phyloP scores from a whole-genome alignment of 176 grass and related monocot genomes.

The Oryza longistaminata region DNA sequence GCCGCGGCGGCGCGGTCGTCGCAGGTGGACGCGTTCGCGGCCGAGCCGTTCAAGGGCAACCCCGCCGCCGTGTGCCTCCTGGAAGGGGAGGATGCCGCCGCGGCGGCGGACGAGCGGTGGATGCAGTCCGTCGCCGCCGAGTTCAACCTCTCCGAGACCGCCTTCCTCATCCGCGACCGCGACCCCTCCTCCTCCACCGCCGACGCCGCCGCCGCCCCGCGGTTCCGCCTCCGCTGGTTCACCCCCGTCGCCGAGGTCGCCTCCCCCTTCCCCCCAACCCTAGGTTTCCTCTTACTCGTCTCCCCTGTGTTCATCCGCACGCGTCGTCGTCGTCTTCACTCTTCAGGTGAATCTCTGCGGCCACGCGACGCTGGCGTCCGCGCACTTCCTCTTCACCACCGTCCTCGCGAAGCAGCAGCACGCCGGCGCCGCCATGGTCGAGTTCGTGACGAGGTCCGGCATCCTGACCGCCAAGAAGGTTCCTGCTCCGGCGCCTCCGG shows the following conservation, averaged over 20 bases:
- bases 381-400: slow-evolving; percentile 59
- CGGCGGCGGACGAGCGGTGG: slow-evolving; percentile 57
- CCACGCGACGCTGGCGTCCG: slow-evolving; percentile 68
- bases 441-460: slow-evolving; percentile 69
- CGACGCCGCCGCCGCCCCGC: slow-evolving; percentile 5
- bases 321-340: background rate
- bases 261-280: background rate
- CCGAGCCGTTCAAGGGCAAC: slow-evolving; percentile 69
- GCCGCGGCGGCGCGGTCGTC: background rate
- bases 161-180: slow-evolving; percentile 45
- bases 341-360: slow-evolving; percentile 42
- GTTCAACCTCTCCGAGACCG: slow-evolving; percentile 70
- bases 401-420: slow-evolving; percentile 28
- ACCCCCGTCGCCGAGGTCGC: slow-evolving; percentile 60
- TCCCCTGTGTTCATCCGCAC: no score
- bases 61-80: slow-evolving; percentile 72
- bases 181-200: slow-evolving; percentile 35
- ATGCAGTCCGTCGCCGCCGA: slow-evolving; percentile 75
- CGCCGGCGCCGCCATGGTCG: slow-evolving; percentile 5
- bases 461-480: slow-evolving; percentile 58
- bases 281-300: background rate
- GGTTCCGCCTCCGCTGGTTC: slow-evolving; percentile 79
- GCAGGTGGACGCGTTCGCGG: slow-evolving; percentile 77
- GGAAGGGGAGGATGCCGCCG: slow-evolving; percentile 23
- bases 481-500: background rate